phyloP scores from a whole-genome alignment of 2,329 filamentous ascomycete species.

The Exserohilum rostratum region DNA sequence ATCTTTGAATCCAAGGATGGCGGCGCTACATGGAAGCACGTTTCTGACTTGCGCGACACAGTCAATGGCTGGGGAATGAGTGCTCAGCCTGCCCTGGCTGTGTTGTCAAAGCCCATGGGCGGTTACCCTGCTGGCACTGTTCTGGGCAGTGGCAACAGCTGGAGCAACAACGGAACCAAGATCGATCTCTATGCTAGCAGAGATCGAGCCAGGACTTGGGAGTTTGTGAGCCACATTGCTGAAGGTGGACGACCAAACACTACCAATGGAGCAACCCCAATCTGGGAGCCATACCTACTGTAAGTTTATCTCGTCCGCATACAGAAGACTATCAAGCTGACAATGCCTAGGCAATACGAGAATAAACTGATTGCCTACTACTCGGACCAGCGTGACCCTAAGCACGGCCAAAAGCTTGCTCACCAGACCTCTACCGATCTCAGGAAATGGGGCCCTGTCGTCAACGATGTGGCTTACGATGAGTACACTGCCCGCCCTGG shows the following conservation, averaged over 20 bases:
- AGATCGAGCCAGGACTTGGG: constrained; percentile 26
- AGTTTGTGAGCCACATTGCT: constrained; percentile 32
- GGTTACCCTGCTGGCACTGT: constrained; percentile 29
- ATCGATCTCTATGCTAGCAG: constrained; percentile 33
- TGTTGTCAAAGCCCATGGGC: constrained; percentile 22
- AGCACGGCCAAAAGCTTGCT: constrained; percentile 33
- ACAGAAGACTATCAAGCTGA: not conserved
- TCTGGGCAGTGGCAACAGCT: constrained; percentile 53
- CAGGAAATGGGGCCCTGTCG: constrained; percentile 27
- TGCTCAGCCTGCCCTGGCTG: constrained; percentile 48
- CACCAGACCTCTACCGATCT: constrained; percentile 29
- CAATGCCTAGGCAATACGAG: constrained; percentile 19
- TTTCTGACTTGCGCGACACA: constrained; percentile 65
- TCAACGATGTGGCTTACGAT: constrained; percentile 30
- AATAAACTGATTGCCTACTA: constrained; percentile 29
- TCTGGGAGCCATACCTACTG: constrained; percentile 35
- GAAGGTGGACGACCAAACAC: constrained; percentile 24
- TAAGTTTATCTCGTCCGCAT: constrained; percentile 1
- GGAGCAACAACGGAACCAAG: constrained; percentile 54
- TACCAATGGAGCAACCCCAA: constrained; percentile 28
- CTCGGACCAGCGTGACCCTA: constrained; percentile 33
- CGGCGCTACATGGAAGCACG: constrained; percentile 61
- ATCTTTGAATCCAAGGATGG: constrained; percentile 53
- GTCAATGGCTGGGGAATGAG: constrained; percentile 68
- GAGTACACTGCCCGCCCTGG: constrained; percentile 26